Evolutionary conservation across 2,329 filamentous ascomycete species (phyloP), one percentile per base, ranked within the genome.

Genomic region (Fusarium ambrosium): DNA sequence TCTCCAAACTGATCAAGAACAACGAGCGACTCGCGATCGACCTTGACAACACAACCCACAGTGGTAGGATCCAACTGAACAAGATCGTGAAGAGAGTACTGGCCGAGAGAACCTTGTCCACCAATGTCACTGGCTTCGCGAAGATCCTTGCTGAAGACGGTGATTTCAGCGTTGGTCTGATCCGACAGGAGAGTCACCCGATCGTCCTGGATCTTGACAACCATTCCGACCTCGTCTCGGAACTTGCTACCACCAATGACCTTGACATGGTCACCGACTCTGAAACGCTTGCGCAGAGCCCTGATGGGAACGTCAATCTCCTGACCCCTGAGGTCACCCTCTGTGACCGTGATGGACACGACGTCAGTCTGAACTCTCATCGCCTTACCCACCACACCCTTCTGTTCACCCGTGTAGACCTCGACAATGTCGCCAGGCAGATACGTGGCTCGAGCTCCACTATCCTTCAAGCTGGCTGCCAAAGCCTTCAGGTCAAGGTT

Each of bases 81-180:
- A 29, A 99, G 89, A 81, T 99, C 97, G 78, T 97, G 95, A 37
- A 99, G 91, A 77, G 95, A 93, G 82, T 94, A 98, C 83, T 97
- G 94, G 13, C 95, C 95, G n/a, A 96, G 86, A 36, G 92, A 91
- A 32, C 94, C 93, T 79, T 95, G 92, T 18, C 94, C 95, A 72
- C 95, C 95, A 77, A 95, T 95, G 81, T 98, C 97, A 65, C 94
- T 95, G 32, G 97, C 97, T 83, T 98, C 94, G 76, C 97, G 91
- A 70, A 99, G 86, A 85, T 99, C 97, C 82, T 97, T 98, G 86
- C 96, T 98, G 81, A 99, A 99, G 37, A 99, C 97, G 0, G 95
- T 98, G 77, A 99, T 95, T 82, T 99, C 97, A 62, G 92, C 92
- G 83, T 97, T 96, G 70, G 91, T 97, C 82, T 97, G 95, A 84